Evolutionary conservation across 352 stramenopile genomes (phyloP).

Genomic region (Globisporangium abappressorium): DNA sequence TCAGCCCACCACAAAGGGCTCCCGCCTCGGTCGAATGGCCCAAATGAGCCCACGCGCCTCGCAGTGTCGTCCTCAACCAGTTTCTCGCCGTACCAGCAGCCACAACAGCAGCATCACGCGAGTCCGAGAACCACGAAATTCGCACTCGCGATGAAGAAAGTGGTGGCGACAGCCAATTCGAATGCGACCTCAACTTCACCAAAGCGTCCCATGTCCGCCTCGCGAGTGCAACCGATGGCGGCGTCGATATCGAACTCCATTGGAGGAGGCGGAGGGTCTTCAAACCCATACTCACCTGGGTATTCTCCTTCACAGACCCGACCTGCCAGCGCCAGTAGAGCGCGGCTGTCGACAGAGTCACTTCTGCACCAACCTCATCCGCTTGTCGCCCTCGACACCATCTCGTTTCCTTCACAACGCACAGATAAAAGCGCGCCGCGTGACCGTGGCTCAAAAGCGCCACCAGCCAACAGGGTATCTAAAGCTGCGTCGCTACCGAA

Average conservation of each 20-base stretch:
- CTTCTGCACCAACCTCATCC: not conserved
- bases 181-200: constrained; percentile 15
- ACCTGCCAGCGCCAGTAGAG: constrained; percentile 18
- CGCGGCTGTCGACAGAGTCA: not conserved
- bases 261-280: not conserved
- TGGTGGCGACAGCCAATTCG: not conserved
- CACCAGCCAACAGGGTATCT: not conserved
- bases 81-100: not conserved
- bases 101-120: not conserved
- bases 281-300: not conserved
- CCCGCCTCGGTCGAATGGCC: constrained; percentile 8
- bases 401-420: constrained; percentile 2
- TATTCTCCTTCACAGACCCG: not conserved
- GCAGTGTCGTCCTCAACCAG: not conserved
- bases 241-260: constrained; percentile 12
- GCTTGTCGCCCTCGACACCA: constrained; percentile 3
- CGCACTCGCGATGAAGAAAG: constrained; percentile 2
- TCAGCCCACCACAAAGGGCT: not conserved
- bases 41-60: not conserved
- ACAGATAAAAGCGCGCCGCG: not conserved
- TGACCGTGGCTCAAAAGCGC: not conserved
- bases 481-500: not conserved
- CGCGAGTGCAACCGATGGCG: constrained; percentile 21
- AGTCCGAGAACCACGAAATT: constrained; percentile 37
- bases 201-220: constrained; percentile 39